phyloP scores from a whole-genome alignment of 2,329 filamentous ascomycete species.

The Neofusicoccum sp. region DNA sequence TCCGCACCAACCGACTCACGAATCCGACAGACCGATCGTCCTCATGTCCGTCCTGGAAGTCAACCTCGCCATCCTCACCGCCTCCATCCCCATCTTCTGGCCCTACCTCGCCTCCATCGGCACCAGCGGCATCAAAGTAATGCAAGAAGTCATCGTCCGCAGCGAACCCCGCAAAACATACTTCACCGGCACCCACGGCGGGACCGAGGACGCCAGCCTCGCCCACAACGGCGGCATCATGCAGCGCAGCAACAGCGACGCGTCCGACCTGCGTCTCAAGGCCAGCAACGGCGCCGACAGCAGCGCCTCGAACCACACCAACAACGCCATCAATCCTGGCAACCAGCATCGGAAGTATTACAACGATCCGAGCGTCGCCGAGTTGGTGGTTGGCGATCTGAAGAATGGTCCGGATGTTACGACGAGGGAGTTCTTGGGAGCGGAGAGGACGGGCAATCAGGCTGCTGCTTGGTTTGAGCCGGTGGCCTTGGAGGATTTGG shows the following conservation, averaged over 20 bases:
- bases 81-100: constrained; percentile 25
- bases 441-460: neutral
- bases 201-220: neutral
- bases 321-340: neutral
- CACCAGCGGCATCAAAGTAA: constrained; percentile 1
- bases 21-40: constrained; percentile 17
- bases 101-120: constrained; percentile 18
- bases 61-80: constrained; percentile 23
- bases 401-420: neutral
- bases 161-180: constrained; percentile 8
- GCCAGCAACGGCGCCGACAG: neutral
- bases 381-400: constrained; percentile 9
- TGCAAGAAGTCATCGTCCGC: constrained; percentile 17
- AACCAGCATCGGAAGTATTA: constrained; percentile 10
- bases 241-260: constrained; percentile 1
- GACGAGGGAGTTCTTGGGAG: neutral
- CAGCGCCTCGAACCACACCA: neutral
- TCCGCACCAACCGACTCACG: neutral
- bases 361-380: neutral
- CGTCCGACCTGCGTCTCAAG: neutral
- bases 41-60: constrained; percentile 23
- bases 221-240: neutral
- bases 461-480: constrained; percentile 16
- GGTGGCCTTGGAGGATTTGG: constrained; percentile 6
- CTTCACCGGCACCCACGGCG: neutral